Evolutionary conservation across 352 stramenopile genomes (phyloP), one percentile per base, ranked within the genome.

Genomic region (Phytophthora pisi): DNA sequence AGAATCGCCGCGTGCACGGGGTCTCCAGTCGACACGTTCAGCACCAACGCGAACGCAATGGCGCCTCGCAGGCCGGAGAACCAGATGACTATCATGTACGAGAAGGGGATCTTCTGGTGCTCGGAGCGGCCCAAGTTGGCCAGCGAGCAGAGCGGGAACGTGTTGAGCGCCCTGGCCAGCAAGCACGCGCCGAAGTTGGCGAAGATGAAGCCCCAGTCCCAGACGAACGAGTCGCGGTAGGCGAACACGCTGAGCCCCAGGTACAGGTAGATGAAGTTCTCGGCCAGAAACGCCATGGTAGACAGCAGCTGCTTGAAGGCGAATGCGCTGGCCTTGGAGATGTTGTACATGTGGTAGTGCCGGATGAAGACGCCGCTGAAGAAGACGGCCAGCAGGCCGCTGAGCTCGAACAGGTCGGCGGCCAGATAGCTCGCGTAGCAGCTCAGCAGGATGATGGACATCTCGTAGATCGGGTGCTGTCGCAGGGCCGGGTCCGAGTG

Each of bases 51-150:
- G 63, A 98, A 98, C 0, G 94, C 93, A 42, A 98, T 96, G 10
- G 96, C 93, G 3, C 96, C 96, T 34, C 96, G 88, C 18, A 98
- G 68, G 15, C 96, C 96, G 1, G 91, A 89, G 63, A 98, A 98
- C 91, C 91, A 98, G 45, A 98, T 93, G 23, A 95, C 87, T 11
- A 90, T 31, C 81, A 92, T 91, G 62, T 91, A 90, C 23, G 40
- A 77, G 38, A 83, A 71, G 0, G 84, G 78, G 54, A 93, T 93
- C 38, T 77, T 74, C 23, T 76, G 56, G 16, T 63, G 34, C 10
- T 69, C 53, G 0, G 65, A 74, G 3, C 84, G 81, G 7, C 66
- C 78, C 2, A 56, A 30, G 51, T 94, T 94, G 20, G 86, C 81
- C 7, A 89, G 36, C 1, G 57, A 53, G 31, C 86, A 94, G n/a